Conservation (phyloP, 208 protist species). For the Acanthamoeba lenticulata region DNA sequence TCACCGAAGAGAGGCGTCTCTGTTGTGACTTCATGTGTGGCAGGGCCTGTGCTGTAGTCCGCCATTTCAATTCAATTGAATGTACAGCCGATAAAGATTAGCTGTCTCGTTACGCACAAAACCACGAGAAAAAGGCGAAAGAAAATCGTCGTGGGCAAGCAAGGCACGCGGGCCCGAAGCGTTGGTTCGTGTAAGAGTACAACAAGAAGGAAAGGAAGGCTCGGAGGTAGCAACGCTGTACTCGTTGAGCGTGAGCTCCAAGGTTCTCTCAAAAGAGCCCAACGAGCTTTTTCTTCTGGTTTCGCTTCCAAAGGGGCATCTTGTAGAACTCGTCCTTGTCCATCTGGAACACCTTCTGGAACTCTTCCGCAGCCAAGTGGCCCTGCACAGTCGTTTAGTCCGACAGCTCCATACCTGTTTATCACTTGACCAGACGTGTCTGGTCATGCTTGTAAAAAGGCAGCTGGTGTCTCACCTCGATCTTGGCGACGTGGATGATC, state of each 20-base stretch:
- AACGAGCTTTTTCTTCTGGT: slow-evolving; percentile 31
- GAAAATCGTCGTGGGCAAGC: too few species aligned
- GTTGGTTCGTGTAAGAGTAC: too few species aligned
- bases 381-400: not conserved
- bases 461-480: not conserved
- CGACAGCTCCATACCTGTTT: not conserved
- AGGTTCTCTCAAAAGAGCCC: not conserved
- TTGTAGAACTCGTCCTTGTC: slow-evolving; percentile 39
- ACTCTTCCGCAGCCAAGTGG: not conserved
- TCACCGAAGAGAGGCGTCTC: slow-evolving; percentile 53
- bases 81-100: too few species aligned
- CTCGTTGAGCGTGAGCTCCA: too few species aligned
- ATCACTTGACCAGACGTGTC: too few species aligned
- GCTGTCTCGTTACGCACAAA: too few species aligned
- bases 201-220: too few species aligned
- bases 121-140: too few species aligned
- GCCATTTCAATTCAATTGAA: too few species aligned
- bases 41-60: not conserved
- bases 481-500: not conserved
- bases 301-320: slow-evolving; percentile 3
- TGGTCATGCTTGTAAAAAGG: not conserved
- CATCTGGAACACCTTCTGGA: not conserved
- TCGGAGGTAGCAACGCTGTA: too few species aligned
- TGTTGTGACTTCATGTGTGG: not conserved
- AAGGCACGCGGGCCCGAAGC: too few species aligned